phyloP scores from a whole-genome alignment of 2,329 filamentous ascomycete genomes.

The Apiospora kogelbergensis region DNA sequence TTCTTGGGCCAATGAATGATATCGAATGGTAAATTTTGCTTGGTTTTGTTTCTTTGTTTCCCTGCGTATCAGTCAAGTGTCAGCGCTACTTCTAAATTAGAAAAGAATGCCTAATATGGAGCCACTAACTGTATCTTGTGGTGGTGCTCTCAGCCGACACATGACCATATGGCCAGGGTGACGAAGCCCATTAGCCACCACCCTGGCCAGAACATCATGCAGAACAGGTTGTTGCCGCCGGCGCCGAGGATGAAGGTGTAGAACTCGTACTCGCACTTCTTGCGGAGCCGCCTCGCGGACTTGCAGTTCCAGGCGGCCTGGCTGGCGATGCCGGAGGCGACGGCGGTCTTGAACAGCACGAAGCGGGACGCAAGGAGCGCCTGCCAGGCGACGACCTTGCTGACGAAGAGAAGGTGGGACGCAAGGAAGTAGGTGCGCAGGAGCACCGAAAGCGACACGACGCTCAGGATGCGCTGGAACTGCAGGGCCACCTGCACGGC shows the following conservation, averaged over 20 bases:
- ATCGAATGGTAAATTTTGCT: neutral
- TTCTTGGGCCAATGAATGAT: neutral
- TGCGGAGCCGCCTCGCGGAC: slow-evolving; percentile 35
- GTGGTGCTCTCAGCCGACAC: slow-evolving; percentile 19
- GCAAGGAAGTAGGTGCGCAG: slow-evolving; percentile 32
- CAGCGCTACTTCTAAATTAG: neutral
- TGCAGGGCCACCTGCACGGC: slow-evolving; percentile 33
- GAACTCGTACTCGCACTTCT: slow-evolving; percentile 52
- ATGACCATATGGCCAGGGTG: slow-evolving; percentile 34
- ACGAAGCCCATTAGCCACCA: slow-evolving; percentile 48
- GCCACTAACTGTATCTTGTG: neutral
- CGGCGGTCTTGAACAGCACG: slow-evolving; percentile 12
- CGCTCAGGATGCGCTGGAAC: slow-evolving; percentile 35
- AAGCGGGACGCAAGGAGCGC: slow-evolving; percentile 27
- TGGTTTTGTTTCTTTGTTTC: slow-evolving; percentile 12
- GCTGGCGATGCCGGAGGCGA: slow-evolving; percentile 20
- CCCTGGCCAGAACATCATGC: slow-evolving; percentile 58
- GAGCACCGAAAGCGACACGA: slow-evolving; percentile 31
- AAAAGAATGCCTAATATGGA: neutral
- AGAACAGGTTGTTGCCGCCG: slow-evolving; percentile 45
- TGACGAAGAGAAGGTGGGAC: slow-evolving; percentile 27
- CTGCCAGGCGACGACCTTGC: slow-evolving; percentile 31
- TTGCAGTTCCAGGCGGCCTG: slow-evolving; percentile 37
- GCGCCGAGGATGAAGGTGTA: slow-evolving; percentile 50
- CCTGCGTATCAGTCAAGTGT: slow-evolving; percentile 2